Base-by-base conservation (phyloP, 495 filamentous ascomycete species). In the Trichocladium uniseriatum region DNA sequence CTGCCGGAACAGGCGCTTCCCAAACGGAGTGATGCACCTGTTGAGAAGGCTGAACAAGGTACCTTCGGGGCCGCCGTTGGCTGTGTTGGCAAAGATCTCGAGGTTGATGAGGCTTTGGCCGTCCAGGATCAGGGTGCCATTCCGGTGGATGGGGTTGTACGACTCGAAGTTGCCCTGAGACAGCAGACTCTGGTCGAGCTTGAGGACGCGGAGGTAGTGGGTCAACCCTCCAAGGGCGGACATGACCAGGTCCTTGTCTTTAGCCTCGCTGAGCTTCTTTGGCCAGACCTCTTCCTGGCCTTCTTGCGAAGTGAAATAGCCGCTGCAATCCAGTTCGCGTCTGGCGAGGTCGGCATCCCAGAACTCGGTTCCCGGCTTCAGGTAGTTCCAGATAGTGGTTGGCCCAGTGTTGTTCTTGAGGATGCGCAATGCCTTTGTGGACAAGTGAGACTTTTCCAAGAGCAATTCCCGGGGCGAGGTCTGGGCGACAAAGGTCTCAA, bases 71-170 rank as follows among this genome's bases (percentile, higher is more conserved):
- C 86, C 78, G 7, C 91, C 91, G 63, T 96, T 91, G 56, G 85
- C 88, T 1, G 83, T 94, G 67, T 99, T 99, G 42, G 87, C 79
- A 56, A 99, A 96, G 8, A 98, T 82, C 63, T 99, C 94, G 45
- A 99, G 80, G 62, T 99, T 99, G 69, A 95, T 92, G 47, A 99
- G 76, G 18, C 87, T 96, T 62, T 99, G 91, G 18, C 94, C 94
- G 60, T 99, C 94, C 1, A 99, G 74, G 32, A 99, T 87, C 44
- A 99, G 73, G 35, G 87, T 96, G 7, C 89, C 87, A 2, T 90
- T 87, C 64, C 92, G 94, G 54, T 83, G 84, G 51, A 99, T 96
- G 2, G 94, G 94, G 63, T 87, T 87, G 60, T 99, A 97, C 80
- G 81, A 85, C 14, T 74, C 77, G 57, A 99, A 95, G 59, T 94